phyloP scores from a whole-genome alignment of 805 yeast genomes.

The Candida bentonensis region DNA sequence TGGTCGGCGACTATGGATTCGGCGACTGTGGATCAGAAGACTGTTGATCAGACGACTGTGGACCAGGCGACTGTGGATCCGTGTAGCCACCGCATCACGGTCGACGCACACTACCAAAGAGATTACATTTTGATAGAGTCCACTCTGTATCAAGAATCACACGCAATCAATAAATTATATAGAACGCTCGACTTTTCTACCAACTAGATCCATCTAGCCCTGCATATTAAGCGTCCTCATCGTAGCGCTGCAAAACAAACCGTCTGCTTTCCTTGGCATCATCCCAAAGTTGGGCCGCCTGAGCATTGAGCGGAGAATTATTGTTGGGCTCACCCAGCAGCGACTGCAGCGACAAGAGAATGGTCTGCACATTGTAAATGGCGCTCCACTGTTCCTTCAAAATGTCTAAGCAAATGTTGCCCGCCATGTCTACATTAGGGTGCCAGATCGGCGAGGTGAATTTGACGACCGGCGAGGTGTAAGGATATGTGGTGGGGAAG shows the following conservation, averaged over 20 bases:
- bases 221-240: background rate
- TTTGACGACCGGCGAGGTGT: constrained; percentile 39
- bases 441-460: constrained; percentile 51
- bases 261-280: constrained; percentile 29
- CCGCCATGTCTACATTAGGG: constrained; percentile 50
- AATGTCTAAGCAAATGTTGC: constrained; percentile 52
- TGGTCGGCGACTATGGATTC: too few relatives aligned
- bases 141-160: too few relatives aligned
- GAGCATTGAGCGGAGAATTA: constrained; percentile 38
- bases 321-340: constrained; percentile 52
- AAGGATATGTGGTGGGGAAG: constrained; percentile 46
- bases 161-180: too few relatives aligned
- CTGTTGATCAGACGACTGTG: too few relatives aligned
- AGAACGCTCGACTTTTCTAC: too few relatives aligned
- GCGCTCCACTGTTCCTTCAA: constrained; percentile 55
- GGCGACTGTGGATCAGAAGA: too few relatives aligned
- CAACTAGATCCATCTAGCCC: too few relatives aligned
- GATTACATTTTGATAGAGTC: too few relatives aligned
- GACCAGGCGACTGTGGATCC: too few relatives aligned
- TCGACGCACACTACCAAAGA: too few relatives aligned
- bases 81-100: too few relatives aligned
- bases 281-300: constrained; percentile 45
- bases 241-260: constrained; percentile 24
- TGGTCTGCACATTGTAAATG: constrained; percentile 45
- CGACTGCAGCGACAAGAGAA: constrained; percentile 42